A percentile compares a stretch with the other conserved stretches of the same genome.
Evolutionary conservation across 1,139 yeast species (phyloP).

Genomic region (Blastobotrys raffinosifermentans): DNA sequence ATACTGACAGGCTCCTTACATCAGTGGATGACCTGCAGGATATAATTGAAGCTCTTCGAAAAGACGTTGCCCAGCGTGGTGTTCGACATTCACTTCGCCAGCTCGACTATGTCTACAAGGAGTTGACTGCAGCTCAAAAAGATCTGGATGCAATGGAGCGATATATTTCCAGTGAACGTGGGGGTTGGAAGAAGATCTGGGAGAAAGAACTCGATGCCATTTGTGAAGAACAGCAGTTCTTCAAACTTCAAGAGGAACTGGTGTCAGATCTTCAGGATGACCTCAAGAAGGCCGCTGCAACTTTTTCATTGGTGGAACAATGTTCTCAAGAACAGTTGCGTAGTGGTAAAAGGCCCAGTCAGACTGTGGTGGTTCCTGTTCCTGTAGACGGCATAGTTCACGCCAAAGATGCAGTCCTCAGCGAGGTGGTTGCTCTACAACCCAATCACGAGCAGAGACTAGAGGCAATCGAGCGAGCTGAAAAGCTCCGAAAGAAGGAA

Average conservation of each 20-base stretch:
- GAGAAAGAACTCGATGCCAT: conserved; percentile 84
- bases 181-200: conserved; percentile 90
- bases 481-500: conserved; percentile 69
- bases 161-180: conserved; percentile 64
- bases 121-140: conserved; percentile 52
- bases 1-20: conserved; percentile 68
- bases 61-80: conserved; percentile 91
- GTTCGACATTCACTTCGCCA: conserved; percentile 77
- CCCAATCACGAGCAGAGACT: conserved; percentile 83
- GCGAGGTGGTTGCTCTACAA: conserved; percentile 68
- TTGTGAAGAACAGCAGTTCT: conserved; percentile 89
- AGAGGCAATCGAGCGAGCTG: conserved; percentile 87
- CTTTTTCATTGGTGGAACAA: conserved; percentile 72
- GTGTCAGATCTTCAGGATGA: conserved; percentile 78
- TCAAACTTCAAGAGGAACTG: conserved; percentile 83
- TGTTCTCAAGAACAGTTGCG: conserved; percentile 74
- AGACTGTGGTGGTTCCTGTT: conserved; percentile 22
- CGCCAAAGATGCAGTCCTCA: conserved; percentile 71
- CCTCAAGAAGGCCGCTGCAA: conserved; percentile 69
- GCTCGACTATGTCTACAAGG: conserved; percentile 58
- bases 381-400: conserved; percentile 35
- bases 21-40: conserved; percentile 91
- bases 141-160: conserved; percentile 51
- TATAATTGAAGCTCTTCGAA: conserved; percentile 78
- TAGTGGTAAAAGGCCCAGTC: conserved; percentile 12